These are phyloP conservation scores for Malassezia japonica DNA, from an alignment of 1,284 basidiomycete species.

Conservation along the genomic window DNA sequence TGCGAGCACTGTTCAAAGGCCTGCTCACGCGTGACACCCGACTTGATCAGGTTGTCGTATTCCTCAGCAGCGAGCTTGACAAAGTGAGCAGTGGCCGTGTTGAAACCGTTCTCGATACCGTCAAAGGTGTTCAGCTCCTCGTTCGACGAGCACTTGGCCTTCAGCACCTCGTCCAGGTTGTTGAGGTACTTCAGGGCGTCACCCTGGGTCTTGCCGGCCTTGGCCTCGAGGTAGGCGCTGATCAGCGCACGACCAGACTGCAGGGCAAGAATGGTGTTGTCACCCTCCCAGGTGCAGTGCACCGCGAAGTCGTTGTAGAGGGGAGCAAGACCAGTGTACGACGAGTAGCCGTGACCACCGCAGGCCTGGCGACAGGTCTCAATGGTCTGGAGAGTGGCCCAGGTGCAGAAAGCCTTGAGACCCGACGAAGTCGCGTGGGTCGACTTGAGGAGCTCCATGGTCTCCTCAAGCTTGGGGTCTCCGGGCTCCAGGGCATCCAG, in stretches of 20 bases:
- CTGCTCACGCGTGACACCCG: conserved; percentile 52
- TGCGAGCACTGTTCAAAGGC: conserved; percentile 55
- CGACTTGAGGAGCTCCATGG: conserved; percentile 55
- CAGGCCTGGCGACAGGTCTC: conserved; percentile 55
- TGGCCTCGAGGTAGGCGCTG: conserved; percentile 51
- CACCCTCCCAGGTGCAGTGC: conserved; percentile 54
- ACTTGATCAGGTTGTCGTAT: conserved; percentile 50
- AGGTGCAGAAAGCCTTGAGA: conserved; percentile 58
- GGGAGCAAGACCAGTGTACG: conserved; percentile 54
- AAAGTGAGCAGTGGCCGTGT: conserved; percentile 53
- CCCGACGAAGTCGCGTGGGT: conserved; percentile 56
- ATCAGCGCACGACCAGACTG: conserved; percentile 55
- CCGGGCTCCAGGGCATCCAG: conserved; percentile 54
- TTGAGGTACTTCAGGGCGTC: conserved; percentile 52
- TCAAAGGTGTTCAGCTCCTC: conserved; percentile 51
- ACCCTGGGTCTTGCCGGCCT: conserved; percentile 51
- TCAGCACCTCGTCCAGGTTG: conserved; percentile 47
- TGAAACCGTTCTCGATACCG: conserved; percentile 53
- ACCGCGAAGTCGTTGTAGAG: conserved; percentile 54
- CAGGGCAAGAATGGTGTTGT: conserved; percentile 54
- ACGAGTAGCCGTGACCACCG: conserved; percentile 57
- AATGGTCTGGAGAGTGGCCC: conserved; percentile 55
- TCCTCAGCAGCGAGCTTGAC: conserved; percentile 54
- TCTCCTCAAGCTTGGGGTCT: conserved; percentile 41
- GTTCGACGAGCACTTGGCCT: conserved; percentile 49